Percentiles rank a stretch among this genome's conserved stretches.
Conservation (phyloP, 345 rosid species). For the Salix suchowensis region DNA sequence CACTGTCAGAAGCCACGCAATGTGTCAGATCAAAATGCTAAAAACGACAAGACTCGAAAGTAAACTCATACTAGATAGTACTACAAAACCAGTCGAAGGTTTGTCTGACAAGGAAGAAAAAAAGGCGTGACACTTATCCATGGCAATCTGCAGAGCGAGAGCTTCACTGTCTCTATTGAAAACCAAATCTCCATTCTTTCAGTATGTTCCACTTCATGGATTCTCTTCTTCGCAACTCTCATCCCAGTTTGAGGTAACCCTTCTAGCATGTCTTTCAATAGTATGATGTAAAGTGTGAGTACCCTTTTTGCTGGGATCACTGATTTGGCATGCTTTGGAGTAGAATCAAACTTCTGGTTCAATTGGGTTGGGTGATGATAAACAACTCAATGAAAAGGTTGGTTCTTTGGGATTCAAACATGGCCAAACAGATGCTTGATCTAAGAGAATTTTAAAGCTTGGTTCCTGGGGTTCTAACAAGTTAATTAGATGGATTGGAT, state of each 20-base stretch:
- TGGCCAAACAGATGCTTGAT: too few species aligned
- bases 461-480: too few species aligned
- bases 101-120: too few species aligned
- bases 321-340: not conserved
- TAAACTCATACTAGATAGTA: too few species aligned
- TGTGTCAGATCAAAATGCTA: too few species aligned
- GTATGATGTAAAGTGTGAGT: not conserved
- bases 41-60: too few species aligned
- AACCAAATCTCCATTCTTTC: conserved; percentile 1
- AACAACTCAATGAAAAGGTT: not conserved
- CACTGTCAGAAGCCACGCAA: too few species aligned
- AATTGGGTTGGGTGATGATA: not conserved
- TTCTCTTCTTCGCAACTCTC: conserved; percentile 14
- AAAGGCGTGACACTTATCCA: not conserved
- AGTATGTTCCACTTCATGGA: not conserved
- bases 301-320: not conserved
- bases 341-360: not conserved
- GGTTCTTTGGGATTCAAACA: not conserved
- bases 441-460: too few species aligned
- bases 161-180: not conserved
- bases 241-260: conserved; percentile 16
- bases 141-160: conserved; percentile 17
- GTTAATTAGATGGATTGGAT: too few species aligned
- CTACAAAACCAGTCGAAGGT: too few species aligned
- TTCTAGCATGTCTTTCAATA: not conserved